These are phyloP conservation scores for Rasamsonia emersonii DNA, from an alignment of 2,329 filamentous ascomycete species.

Conservation along the genomic window DNA sequence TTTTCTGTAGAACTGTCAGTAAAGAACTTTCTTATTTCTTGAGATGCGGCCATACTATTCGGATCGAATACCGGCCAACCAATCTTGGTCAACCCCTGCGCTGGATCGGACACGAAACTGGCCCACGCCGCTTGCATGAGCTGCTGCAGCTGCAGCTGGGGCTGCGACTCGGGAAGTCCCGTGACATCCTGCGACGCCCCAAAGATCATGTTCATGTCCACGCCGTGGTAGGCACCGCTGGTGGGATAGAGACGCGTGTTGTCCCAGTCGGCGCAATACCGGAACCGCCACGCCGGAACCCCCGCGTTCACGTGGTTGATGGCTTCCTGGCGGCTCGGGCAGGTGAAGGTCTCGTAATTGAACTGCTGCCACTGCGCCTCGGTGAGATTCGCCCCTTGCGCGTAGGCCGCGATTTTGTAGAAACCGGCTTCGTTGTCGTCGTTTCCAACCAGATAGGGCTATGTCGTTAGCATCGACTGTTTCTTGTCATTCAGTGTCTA, in stretches of 20 bases:
- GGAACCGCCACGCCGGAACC: slow-evolving; percentile 38
- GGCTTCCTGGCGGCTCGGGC: slow-evolving; percentile 35
- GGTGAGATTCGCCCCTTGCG: slow-evolving; percentile 31
- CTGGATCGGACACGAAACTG: slow-evolving; percentile 32
- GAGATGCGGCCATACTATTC: no score
- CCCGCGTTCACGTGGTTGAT: slow-evolving; percentile 23
- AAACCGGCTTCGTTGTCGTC: slow-evolving; percentile 42
- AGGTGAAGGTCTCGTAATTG: slow-evolving; percentile 40
- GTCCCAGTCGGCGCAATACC: slow-evolving; percentile 43
- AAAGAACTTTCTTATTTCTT: slow-evolving; percentile 3
- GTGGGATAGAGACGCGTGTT: slow-evolving; percentile 39
- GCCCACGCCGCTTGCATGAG: slow-evolving; percentile 37
- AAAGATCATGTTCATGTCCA: slow-evolving; percentile 42
- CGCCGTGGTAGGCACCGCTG: slow-evolving; percentile 44
- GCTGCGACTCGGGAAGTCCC: slow-evolving; percentile 23
- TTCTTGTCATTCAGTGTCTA: background rate
- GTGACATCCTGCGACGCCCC: slow-evolving; percentile 33
- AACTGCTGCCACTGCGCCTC: slow-evolving; percentile 31
- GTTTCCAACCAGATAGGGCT: slow-evolving; percentile 36
- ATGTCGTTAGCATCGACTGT: background rate
- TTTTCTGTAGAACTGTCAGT: slow-evolving; percentile 8
- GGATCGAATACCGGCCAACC: slow-evolving; percentile 31
- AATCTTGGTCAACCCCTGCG: slow-evolving; percentile 23
- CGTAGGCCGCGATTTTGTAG: slow-evolving; percentile 39
- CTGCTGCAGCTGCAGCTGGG: slow-evolving; percentile 24